Conservation (phyloP, 202 grass and related monocot species). For the Dendrocalamus latiflorus region DNA sequence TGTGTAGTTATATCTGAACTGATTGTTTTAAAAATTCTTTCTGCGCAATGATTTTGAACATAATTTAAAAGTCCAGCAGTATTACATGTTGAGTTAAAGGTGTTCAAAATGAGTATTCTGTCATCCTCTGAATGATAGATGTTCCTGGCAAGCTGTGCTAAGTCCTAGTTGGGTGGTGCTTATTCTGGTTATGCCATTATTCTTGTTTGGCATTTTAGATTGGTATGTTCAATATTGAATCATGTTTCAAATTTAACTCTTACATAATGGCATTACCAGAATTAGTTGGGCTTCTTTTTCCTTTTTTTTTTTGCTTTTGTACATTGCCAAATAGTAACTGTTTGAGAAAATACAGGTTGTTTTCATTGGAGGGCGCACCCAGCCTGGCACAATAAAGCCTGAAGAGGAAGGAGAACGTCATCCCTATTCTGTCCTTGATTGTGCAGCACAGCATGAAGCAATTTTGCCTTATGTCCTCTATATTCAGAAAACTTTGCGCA, state of each 20-base stretch:
- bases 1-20: neutral
- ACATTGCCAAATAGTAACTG: neutral
- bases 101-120: neutral
- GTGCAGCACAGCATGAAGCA: constrained; percentile 56
- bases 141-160: neutral
- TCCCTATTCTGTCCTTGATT: constrained; percentile 65
- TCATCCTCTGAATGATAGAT: neutral
- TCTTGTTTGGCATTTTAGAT: neutral
- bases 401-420: constrained; percentile 87
- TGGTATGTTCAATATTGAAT: neutral
- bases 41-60: neutral
- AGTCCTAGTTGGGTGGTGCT: neutral
- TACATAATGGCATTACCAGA: neutral
- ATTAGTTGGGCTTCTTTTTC: neutral
- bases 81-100: neutral
- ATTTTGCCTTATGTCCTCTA: constrained; percentile 70
- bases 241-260: neutral
- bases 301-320: neutral
- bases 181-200: neutral
- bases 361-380: constrained; percentile 81
- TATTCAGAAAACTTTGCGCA: constrained; percentile 80
- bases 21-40: neutral
- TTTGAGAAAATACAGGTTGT: constrained; percentile 50
- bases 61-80: neutral
- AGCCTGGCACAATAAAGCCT: constrained; percentile 77